phyloP scores from a whole-genome alignment of 257 asterid species.

The Gynochthodes officinalis region DNA sequence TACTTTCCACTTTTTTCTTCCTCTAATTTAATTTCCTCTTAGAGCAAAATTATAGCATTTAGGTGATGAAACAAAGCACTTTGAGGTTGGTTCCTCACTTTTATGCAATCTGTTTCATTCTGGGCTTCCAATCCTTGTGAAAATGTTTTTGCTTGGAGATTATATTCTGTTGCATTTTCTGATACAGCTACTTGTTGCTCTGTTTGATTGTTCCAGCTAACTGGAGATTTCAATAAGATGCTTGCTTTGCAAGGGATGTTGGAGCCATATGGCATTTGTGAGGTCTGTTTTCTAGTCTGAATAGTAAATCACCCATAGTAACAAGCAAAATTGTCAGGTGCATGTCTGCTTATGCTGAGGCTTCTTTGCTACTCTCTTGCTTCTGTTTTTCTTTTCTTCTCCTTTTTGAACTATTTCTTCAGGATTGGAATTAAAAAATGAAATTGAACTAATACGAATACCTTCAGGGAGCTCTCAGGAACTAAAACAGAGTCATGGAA shows the following conservation, averaged over 20 bases:
- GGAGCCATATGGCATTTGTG: slow-evolving; percentile 89
- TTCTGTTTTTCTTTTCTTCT: slow-evolving; percentile 5
- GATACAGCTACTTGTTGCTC: slow-evolving; percentile 7
- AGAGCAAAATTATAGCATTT: not conserved
- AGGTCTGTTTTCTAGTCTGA: slow-evolving; percentile 43
- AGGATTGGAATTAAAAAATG: not conserved
- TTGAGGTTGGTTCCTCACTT: not conserved
- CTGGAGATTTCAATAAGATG: slow-evolving; percentile 85
- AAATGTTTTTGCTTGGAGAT: not conserved
- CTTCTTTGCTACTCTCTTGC: not conserved
- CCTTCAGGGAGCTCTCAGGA: not conserved
- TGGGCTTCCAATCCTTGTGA: not conserved
- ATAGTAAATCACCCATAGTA: not conserved
- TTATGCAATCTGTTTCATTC: not conserved
- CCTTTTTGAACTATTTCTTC: not conserved
- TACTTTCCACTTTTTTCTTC: not conserved
- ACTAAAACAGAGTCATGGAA: not conserved
- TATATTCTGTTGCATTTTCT: slow-evolving; percentile 2
- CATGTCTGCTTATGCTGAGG: not conserved
- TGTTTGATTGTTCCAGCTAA: slow-evolving; percentile 42
- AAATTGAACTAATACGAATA: not conserved
- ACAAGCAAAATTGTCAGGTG: slow-evolving; percentile 1
- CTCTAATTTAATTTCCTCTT: not conserved
- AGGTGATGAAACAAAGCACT: not conserved
- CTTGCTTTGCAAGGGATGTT: slow-evolving; percentile 69